These are phyloP conservation scores for Micractinium sp. DNA, from an alignment of 139 green algal species.

Conservation along the genomic window DNA sequence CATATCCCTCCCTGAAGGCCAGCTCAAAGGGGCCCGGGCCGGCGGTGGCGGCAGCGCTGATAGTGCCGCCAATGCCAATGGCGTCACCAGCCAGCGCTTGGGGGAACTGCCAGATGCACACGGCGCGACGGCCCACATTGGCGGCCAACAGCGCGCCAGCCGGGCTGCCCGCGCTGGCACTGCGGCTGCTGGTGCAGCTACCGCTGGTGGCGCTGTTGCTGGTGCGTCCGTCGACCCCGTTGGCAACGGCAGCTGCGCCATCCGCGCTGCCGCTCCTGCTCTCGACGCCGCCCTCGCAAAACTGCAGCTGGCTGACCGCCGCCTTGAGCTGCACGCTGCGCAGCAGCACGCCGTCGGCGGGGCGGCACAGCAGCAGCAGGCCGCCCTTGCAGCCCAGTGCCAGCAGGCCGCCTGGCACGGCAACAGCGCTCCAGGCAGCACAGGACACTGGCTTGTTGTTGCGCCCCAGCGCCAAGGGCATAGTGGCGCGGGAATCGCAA, in stretches of 20 bases:
- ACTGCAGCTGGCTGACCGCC: slow-evolving; percentile 9
- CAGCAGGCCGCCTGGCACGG: slow-evolving; percentile 6
- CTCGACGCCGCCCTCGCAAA: not conserved
- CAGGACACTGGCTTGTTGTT: slow-evolving; percentile 17
- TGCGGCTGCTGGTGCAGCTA: not conserved
- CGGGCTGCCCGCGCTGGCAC: too few species aligned
- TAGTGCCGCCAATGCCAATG: slow-evolving; percentile 43
- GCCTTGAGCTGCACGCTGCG: slow-evolving; percentile 6
- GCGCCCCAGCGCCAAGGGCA: slow-evolving; percentile 6
- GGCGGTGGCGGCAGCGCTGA: not conserved
- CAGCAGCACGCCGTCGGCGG: not conserved
- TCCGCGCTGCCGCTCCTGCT: not conserved
- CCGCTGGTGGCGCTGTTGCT: not conserved
- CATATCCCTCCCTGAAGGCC: slow-evolving; percentile 74
- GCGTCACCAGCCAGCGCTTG: not conserved
- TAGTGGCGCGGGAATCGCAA: not conserved
- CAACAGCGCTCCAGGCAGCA: not conserved
- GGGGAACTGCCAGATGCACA: slow-evolving; percentile 32
- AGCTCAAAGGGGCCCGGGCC: slow-evolving; percentile 71
- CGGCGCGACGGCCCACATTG: not conserved
- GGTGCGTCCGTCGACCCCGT: too few species aligned
- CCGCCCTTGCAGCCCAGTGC: slow-evolving; percentile 27
- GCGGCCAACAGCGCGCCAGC: slow-evolving; percentile 1
- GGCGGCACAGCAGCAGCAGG: slow-evolving; percentile 19
- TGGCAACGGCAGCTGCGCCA: not conserved